These are phyloP conservation scores for Medicago arabica DNA, from an alignment of 306 rosid species.

Conservation along the genomic window DNA sequence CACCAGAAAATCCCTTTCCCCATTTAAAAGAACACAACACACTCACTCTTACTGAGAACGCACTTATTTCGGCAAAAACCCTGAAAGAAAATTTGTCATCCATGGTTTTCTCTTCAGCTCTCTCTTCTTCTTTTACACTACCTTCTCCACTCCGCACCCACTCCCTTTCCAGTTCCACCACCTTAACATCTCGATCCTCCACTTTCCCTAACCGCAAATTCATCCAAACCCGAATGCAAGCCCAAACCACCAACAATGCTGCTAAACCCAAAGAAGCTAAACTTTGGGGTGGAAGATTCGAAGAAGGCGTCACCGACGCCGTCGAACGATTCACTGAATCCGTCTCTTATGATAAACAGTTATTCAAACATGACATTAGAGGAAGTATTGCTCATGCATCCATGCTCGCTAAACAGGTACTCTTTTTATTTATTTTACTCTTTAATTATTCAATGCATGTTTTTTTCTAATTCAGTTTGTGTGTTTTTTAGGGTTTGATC, in stretches of 20 bases:
- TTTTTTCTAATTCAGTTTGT: neutral
- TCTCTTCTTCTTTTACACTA: constrained; percentile 34
- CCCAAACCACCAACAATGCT: constrained; percentile 15
- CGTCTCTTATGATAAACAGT: constrained; percentile 79
- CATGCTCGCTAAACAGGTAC: constrained; percentile 86
- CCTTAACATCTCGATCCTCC: neutral
- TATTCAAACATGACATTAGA: constrained; percentile 84
- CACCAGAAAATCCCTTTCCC: too few relatives aligned
- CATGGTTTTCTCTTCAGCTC: constrained; percentile 34
- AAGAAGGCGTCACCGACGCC: constrained; percentile 80
- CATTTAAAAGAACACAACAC: neutral
- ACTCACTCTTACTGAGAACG: neutral
- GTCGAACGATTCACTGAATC: constrained; percentile 96
- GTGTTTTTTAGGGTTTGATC: constrained; percentile 68
- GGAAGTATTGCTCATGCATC: constrained; percentile 94
- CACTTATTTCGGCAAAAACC: constrained; percentile 24
- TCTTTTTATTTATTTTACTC: neutral
- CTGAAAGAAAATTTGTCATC: constrained; percentile 29
- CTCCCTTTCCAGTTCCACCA: neutral
- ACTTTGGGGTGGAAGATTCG: constrained; percentile 99
- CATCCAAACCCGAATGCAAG: constrained; percentile 35
- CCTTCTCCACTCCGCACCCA: neutral
- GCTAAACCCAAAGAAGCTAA: constrained; percentile 67
- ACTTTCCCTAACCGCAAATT: constrained; percentile 16
- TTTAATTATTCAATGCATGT: neutral